Percentiles rank a stretch among this genome's conserved stretches.
Conservation (phyloP, 2,329 filamentous ascomycete genomes). For the Calonectria hongkongensis region DNA sequence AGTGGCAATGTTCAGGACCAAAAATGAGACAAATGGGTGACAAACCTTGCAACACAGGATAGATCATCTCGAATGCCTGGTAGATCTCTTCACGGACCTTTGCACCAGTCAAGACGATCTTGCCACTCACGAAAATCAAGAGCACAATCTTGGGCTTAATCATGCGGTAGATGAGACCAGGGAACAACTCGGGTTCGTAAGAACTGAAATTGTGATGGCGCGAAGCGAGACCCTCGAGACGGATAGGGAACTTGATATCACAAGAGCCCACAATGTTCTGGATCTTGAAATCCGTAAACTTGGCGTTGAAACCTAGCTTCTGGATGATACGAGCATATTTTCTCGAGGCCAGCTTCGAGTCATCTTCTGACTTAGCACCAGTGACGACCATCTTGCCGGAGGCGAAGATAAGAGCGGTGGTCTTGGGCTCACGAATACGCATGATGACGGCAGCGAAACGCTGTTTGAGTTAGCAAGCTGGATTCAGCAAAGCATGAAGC, state of each 20-base stretch:
- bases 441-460: slow-evolving; percentile 99
- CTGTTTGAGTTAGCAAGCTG: slow-evolving; percentile 69
- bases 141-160: slow-evolving; percentile 99
- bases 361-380: slow-evolving; percentile 97
- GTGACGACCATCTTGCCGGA: slow-evolving; percentile 99
- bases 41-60: slow-evolving; percentile 92
- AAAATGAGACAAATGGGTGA: slow-evolving; percentile 40
- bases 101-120: slow-evolving; percentile 97
- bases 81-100: slow-evolving; percentile 99
- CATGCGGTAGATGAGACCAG: slow-evolving; percentile 99
- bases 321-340: slow-evolving; percentile 99
- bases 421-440: slow-evolving; percentile 99
- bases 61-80: slow-evolving; percentile 97
- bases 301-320: slow-evolving; percentile 99
- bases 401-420: slow-evolving; percentile 97
- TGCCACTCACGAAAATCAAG: slow-evolving; percentile 97
- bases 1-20: background rate
- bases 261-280: slow-evolving; percentile 99
- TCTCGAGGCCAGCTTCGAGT: slow-evolving; percentile 95
- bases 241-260: slow-evolving; percentile 99
- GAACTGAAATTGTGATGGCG: slow-evolving; percentile 99
- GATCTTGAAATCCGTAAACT: slow-evolving; percentile 99
- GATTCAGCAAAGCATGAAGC: slow-evolving; percentile 25
- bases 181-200: slow-evolving; percentile 98
- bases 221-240: slow-evolving; percentile 94